Conservation (phyloP, 2,329 filamentous ascomycete genomes). For the Cryphonectria radicalis region DNA sequence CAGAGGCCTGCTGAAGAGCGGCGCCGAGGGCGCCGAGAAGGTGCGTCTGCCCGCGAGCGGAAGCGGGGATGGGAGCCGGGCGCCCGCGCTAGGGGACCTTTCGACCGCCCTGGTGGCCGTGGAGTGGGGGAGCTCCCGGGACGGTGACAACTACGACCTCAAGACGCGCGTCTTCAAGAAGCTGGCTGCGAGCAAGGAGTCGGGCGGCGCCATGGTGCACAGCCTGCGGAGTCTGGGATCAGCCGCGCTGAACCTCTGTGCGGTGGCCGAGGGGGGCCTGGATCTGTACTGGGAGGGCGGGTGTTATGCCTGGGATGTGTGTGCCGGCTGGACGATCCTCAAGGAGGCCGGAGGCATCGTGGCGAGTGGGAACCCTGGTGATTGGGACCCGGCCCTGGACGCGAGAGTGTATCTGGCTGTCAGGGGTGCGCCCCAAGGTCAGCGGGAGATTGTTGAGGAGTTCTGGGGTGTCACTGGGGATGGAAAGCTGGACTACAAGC, state of each 20-base stretch:
- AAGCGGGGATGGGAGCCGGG: conserved; percentile 44
- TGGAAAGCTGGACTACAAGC: conserved; percentile 50
- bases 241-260: conserved; percentile 76
- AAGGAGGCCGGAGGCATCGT: conserved; percentile 75
- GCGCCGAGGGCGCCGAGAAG: conserved; percentile 26
- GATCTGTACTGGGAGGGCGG: conserved; percentile 84
- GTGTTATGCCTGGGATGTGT: conserved; percentile 86
- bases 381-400: conserved; percentile 68
- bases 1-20: conserved; percentile 35
- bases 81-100: conserved; percentile 63
- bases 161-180: conserved; percentile 69
- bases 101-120: conserved; percentile 67
- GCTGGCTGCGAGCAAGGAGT: conserved; percentile 60
- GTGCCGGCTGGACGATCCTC: conserved; percentile 78
- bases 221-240: conserved; percentile 71
- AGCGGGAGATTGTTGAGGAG: conserved; percentile 66
- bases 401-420: conserved; percentile 66
- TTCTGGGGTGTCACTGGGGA: conserved; percentile 66
- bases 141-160: conserved; percentile 71
- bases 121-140: conserved; percentile 73
- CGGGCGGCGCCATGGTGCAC: conserved; percentile 77
- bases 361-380: conserved; percentile 73
- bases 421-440: conserved; percentile 61
- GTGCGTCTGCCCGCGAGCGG: conserved; percentile 44
- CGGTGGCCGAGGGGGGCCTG: conserved; percentile 70